Percentiles rank a stretch among this genome's conserved stretches.
Conservation (phyloP, 2,329 filamentous ascomycete genomes). For the Didymellaceae sp. region DNA sequence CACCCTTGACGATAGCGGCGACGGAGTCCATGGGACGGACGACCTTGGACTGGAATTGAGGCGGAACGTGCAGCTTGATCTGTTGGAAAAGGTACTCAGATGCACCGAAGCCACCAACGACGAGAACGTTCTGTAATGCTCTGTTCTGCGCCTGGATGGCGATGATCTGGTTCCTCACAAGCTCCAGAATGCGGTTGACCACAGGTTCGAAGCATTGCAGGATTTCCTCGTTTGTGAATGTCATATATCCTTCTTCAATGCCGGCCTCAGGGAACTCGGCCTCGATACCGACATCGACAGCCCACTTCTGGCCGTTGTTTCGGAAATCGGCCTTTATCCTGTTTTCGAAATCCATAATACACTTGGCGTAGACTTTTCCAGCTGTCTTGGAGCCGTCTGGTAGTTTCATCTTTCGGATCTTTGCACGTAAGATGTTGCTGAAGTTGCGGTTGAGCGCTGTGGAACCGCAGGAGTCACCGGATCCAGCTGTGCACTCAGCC, state of each 20-base stretch:
- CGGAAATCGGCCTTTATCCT: constrained; percentile 99
- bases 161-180: constrained; percentile 98
- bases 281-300: constrained; percentile 97
- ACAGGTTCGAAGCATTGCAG: constrained; percentile 98
- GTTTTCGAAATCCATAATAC: constrained; percentile 99
- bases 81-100: constrained; percentile 99
- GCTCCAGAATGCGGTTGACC: constrained; percentile 93
- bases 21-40: constrained; percentile 99
- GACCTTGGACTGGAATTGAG: constrained; percentile 98
- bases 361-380: constrained; percentile 98
- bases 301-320: constrained; percentile 99
- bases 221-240: constrained; percentile 98
- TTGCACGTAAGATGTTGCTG: constrained; percentile 94
- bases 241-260: constrained; percentile 99
- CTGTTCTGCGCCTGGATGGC: constrained; percentile 98
- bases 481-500: constrained; percentile 94
- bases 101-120: constrained; percentile 97
- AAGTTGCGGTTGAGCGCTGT: constrained; percentile 98
- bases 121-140: constrained; percentile 90
- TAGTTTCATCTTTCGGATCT: constrained; percentile 99
- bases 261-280: constrained; percentile 96
- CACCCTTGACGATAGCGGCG: constrained; percentile 96
- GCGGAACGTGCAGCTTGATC: constrained; percentile 97
- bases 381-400: constrained; percentile 96
- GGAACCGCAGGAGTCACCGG: constrained; percentile 97